Conservation (phyloP, 345 rosid genomes). For the Brassica incana region DNA sequence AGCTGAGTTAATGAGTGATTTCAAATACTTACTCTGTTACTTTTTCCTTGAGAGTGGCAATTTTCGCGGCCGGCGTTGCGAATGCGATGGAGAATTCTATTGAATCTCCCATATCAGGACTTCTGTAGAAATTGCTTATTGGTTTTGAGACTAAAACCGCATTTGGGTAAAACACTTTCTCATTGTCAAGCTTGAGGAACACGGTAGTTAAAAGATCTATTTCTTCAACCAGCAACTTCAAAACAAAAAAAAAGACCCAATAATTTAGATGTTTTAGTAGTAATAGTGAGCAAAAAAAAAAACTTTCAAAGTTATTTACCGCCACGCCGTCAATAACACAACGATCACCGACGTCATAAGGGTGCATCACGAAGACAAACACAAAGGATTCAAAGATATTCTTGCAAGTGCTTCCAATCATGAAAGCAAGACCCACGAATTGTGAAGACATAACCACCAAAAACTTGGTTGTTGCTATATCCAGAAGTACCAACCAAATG, state of each 20-base stretch:
- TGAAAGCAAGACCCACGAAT: constrained; percentile 64
- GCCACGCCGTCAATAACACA: constrained; percentile 74
- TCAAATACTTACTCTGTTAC: constrained; percentile 51
- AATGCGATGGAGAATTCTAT: constrained; percentile 75
- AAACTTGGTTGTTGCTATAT: constrained; percentile 69
- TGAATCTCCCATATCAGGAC: constrained; percentile 83
- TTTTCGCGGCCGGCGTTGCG: constrained; percentile 58
- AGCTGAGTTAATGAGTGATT: not conserved
- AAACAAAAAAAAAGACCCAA: not conserved
- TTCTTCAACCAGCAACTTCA: constrained; percentile 89
- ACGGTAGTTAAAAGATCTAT: constrained; percentile 82
- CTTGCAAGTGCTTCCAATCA: constrained; percentile 84
- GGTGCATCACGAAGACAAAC: constrained; percentile 93
- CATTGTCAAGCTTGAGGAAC: constrained; percentile 74
- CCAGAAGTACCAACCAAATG: constrained; percentile 70
- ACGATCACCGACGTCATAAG: constrained; percentile 93
- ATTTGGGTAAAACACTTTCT: constrained; percentile 85
- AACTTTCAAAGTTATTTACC: constrained; percentile 40
- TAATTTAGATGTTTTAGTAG: not conserved
- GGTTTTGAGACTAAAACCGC: constrained; percentile 69
- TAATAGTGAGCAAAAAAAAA: not conserved
- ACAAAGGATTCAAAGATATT: constrained; percentile 72
- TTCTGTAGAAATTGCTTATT: constrained; percentile 75
- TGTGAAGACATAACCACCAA: constrained; percentile 65
- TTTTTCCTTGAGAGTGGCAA: constrained; percentile 58